Percentiles rank a stretch among this genome's conserved stretches.
These are phyloP conservation scores for Eucalyptus curtisii DNA, from an alignment of 345 rosid genomes.

Conservation along the genomic window DNA sequence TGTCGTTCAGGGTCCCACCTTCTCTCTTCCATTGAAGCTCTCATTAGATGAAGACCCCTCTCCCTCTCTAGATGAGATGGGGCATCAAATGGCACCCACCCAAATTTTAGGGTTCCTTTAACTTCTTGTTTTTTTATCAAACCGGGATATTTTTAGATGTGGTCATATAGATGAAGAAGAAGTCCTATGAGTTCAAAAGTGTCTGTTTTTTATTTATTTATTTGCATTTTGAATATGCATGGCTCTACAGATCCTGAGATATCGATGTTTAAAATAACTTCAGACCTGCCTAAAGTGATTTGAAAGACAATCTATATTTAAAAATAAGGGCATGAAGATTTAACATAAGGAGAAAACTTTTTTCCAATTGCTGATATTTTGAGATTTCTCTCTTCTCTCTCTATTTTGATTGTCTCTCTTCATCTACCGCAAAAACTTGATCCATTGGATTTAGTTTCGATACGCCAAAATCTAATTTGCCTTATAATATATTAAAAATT, in stretches of 20 bases:
- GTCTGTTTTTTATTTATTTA: too few species aligned
- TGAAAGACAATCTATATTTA: rapidly evolving
- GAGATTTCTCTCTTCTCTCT: not conserved
- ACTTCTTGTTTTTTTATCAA: not conserved
- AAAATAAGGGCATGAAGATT: not conserved
- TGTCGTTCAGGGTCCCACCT: too few species aligned
- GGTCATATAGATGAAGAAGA: not conserved
- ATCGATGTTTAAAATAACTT: not conserved
- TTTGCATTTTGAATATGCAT: not conserved
- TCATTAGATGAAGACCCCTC: too few species aligned
- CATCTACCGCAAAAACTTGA: not conserved
- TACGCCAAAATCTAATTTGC: not conserved
- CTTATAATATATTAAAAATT: not conserved
- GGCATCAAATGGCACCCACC: too few species aligned
- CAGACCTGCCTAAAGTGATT: rapidly evolving
- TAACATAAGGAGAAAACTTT: not conserved
- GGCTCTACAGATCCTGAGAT: not conserved
- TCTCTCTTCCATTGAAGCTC: too few species aligned
- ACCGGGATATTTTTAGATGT: not conserved
- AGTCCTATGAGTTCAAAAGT: not conserved
- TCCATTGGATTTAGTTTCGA: not conserved
- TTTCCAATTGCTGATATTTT: not conserved
- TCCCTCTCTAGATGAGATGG: too few species aligned
- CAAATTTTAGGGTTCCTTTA: not conserved
- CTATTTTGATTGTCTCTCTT: not conserved